Percentiles rank a stretch among this genome's conserved stretches.
Evolutionary conservation across 176 grass and related monocot genomes (phyloP).

Genomic region (Luzula sylvatica): DNA sequence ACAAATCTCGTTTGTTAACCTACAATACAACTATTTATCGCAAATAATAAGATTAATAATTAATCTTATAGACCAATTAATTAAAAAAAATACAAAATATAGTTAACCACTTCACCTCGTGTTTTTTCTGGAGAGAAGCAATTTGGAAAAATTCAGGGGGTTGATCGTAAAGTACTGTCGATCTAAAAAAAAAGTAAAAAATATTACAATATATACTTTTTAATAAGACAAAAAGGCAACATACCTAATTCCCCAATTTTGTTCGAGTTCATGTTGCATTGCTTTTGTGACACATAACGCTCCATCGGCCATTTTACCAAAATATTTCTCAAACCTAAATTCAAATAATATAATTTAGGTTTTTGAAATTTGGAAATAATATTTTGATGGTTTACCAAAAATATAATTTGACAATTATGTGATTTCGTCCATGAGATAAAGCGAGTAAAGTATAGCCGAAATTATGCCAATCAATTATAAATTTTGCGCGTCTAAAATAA

Average conservation of each 20-base stretch:
- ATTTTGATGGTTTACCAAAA: slow-evolving; percentile 44
- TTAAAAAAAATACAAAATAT: background rate
- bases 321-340: slow-evolving; percentile 87
- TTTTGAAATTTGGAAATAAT: background rate
- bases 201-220: slow-evolving; percentile 14
- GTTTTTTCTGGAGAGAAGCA: slow-evolving; percentile 63
- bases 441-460: slow-evolving; percentile 93
- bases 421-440: slow-evolving; percentile 72
- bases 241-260: slow-evolving; percentile 96
- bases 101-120: slow-evolving; percentile 45
- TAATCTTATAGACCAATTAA: too few relatives aligned
- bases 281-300: slow-evolving; percentile 88
- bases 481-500: slow-evolving; percentile 70
- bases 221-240: slow-evolving; percentile 13
- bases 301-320: slow-evolving; percentile 72
- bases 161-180: slow-evolving; percentile 90
- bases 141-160: slow-evolving; percentile 95
- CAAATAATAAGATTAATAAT: slow-evolving; percentile 13
- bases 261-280: slow-evolving; percentile 96
- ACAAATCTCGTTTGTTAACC: slow-evolving; percentile 54
- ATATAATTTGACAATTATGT: slow-evolving; percentile 85
- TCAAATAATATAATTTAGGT: too few relatives aligned
- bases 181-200: slow-evolving; percentile 31
- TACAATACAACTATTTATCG: slow-evolving; percentile 66
- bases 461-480: slow-evolving; percentile 97